Evolutionary conservation across 2,329 filamentous ascomycete genomes (phyloP).

Genomic region (Drechslerella dactyloides): DNA sequence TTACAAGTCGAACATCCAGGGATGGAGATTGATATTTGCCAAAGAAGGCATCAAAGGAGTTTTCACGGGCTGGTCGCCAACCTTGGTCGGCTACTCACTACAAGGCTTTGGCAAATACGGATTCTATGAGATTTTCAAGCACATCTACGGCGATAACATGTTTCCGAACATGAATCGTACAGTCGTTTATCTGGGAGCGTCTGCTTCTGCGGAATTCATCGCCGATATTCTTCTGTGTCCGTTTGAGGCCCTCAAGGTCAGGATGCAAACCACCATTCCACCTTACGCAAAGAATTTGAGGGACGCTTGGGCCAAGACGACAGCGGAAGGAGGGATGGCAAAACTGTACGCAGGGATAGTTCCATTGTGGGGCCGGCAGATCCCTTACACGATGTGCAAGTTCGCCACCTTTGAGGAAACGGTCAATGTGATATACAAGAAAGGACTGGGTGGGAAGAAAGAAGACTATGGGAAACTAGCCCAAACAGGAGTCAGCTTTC

Average conservation of each 20-base stretch:
- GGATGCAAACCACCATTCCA: constrained; percentile 84
- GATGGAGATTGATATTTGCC: constrained; percentile 77
- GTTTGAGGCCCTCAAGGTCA: constrained; percentile 78
- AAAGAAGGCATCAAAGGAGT: constrained; percentile 80
- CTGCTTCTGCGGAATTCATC: constrained; percentile 78
- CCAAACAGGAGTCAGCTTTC: constrained; percentile 85
- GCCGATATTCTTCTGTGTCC: constrained; percentile 83
- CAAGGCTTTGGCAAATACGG: constrained; percentile 50
- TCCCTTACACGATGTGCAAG: constrained; percentile 89
- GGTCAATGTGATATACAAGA: constrained; percentile 81
- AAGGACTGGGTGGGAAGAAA: constrained; percentile 74
- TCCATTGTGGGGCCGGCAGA: constrained; percentile 82
- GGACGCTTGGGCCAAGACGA: constrained; percentile 44
- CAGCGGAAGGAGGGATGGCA: constrained; percentile 28
- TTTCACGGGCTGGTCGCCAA: constrained; percentile 87
- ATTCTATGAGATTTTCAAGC: constrained; percentile 50
- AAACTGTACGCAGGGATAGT: constrained; percentile 87
- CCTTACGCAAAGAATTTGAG: constrained; percentile 68
- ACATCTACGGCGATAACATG: constrained; percentile 40
- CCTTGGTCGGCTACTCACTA: constrained; percentile 65
- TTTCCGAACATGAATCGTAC: constrained; percentile 68
- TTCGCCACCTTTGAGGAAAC: constrained; percentile 92
- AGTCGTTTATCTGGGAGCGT: constrained; percentile 75
- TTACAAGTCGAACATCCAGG: constrained; percentile 86
- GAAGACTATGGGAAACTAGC: constrained; percentile 78